Evolutionary conservation across 192 early-diverging fungal species (phyloP), one percentile per base, ranked within the genome.

Genomic region (Coemansia sp.): DNA sequence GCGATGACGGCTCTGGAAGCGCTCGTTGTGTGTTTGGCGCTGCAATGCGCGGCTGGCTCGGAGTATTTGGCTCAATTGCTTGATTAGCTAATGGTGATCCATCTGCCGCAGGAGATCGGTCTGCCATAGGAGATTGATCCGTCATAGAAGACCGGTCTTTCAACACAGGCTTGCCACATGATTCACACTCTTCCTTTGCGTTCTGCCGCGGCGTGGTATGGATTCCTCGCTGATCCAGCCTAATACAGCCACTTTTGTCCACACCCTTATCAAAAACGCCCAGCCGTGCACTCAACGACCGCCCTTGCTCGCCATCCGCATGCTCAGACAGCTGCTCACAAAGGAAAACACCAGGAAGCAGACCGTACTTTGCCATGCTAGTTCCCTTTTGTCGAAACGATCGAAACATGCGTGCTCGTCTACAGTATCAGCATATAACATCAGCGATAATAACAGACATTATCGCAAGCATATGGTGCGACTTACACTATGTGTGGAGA

Each of bases 1-100:
- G 12, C 24, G 22, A 21, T 45, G 22, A 37, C n/a, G 75, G 75
- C 21, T 78, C 66, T 0, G 69, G 75, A 21, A 72, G 66, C 21
- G 66, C 66, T 63, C 57, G 68, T 21, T 65, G 60, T 2, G 19
- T 0, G 7, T 59, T 27, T 62, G 75, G 75, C 21, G 70, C 75
- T 5, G 60, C 60, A 12, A 77, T 45, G 7, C 50, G 65, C 27
- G 50, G 60, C 21, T 29, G 55, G 49, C 41, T 57, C 25, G 14
- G 19, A 23, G 21, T 5, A 22, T 27, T n/a, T 27, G 29, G 39
- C 15, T 48, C 21, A 41, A 51, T 21, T 21, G 19, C 19, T 21
- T 21, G 19, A 21, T 21, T 21, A 21, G 19, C 19, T 21, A 21
- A 21, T 21, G 19, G 19, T 21, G 19, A 21, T 21, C 19, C 19